A percentile compares a stretch with the other conserved stretches of the same genome.
Conservation (phyloP, 2,329 filamentous ascomycete genomes). For the Pestalotiopsis sp. region DNA sequence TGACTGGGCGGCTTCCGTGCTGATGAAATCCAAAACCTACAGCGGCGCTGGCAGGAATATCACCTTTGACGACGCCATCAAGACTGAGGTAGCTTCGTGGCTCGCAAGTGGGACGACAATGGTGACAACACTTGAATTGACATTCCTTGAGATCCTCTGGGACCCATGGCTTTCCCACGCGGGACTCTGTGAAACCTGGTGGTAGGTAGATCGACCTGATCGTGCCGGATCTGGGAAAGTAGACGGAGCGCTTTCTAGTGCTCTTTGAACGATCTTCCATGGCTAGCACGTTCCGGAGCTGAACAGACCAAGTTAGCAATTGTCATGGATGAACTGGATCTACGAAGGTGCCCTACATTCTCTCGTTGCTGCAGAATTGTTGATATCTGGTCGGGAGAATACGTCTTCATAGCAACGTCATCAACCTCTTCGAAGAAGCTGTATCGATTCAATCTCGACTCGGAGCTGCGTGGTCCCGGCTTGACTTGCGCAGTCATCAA, state of each 20-base stretch:
- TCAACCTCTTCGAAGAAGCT: constrained; percentile 49
- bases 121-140: constrained; percentile 51
- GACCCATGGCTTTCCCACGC: constrained; percentile 39
- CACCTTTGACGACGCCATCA: constrained; percentile 49
- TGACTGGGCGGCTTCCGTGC: constrained; percentile 44
- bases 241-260: constrained; percentile 11
- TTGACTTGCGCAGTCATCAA: constrained; percentile 35
- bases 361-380: constrained; percentile 53
- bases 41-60: constrained; percentile 51
- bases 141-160: constrained; percentile 45
- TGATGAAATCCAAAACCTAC: constrained; percentile 56
- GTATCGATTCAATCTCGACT: constrained; percentile 43
- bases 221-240: constrained; percentile 22
- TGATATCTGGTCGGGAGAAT: constrained; percentile 49
- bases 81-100: constrained; percentile 53
- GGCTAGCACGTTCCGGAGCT: constrained; percentile 37
- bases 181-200: constrained; percentile 18
- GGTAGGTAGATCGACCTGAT: constrained; percentile 14
- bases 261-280: constrained; percentile 15
- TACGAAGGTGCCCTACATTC: constrained; percentile 38
- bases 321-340: not conserved
- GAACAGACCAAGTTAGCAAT: not conserved
- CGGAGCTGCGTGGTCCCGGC: constrained; percentile 40
- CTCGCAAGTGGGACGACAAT: constrained; percentile 46
- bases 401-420: constrained; percentile 42